Evolutionary conservation across 305 asterid species (phyloP).

Genomic region (Nicotiana rustica): DNA sequence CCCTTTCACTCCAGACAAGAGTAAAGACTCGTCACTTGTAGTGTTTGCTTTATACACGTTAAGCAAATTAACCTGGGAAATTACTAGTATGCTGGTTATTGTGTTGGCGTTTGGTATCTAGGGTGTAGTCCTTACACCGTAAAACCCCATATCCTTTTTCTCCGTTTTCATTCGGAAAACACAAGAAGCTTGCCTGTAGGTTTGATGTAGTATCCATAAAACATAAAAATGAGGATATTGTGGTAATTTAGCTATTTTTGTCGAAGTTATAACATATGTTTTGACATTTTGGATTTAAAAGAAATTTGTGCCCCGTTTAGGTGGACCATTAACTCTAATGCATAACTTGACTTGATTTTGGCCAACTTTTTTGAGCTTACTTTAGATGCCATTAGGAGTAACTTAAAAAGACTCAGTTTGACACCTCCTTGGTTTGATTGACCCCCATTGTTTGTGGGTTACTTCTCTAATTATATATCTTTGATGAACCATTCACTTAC

Average conservation of each 20-base stretch:
- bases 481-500: background rate
- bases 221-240: background rate
- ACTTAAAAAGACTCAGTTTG: background rate
- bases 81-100: background rate
- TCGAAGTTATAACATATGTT: background rate
- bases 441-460: constrained; percentile 22
- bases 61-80: background rate
- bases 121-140: background rate
- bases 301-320: background rate
- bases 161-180: background rate
- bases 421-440: background rate
- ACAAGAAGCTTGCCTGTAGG: background rate
- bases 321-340: background rate
- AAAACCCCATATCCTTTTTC: background rate
- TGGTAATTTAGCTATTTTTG: background rate
- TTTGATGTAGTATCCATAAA: background rate
- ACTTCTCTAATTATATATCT: constrained; percentile 17
- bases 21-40: background rate
- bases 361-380: background rate
- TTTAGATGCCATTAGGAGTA: background rate
- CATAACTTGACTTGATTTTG: background rate
- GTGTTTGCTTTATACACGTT: background rate
- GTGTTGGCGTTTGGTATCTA: background rate
- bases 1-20: background rate
- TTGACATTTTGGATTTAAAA: background rate